A percentile compares a stretch with the other conserved stretches of the same genome.
Evolutionary conservation across 2,329 filamentous ascomycete genomes (phyloP).

Genomic region (Paracorniculantispora psalliotae): DNA sequence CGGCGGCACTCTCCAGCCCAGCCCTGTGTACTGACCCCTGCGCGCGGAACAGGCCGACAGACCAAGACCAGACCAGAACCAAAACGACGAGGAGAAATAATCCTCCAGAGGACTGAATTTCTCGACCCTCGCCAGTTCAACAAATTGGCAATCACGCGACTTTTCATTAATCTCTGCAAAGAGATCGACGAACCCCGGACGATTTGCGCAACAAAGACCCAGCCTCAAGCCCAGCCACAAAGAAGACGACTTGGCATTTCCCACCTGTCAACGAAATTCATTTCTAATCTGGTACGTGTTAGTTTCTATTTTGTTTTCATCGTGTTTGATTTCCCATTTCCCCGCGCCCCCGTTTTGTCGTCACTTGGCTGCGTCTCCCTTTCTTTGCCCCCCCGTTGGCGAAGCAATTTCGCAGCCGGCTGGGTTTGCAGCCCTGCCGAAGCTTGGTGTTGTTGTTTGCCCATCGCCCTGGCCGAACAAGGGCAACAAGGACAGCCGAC

Average conservation of each 20-base stretch:
- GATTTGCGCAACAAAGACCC: background rate
- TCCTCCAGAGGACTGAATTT: too few relatives aligned
- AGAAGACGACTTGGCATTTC: background rate
- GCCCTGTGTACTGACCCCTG: background rate
- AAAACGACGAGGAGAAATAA: too few relatives aligned
- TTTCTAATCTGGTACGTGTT: background rate
- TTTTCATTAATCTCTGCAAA: background rate
- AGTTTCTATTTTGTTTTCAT: constrained; percentile 6
- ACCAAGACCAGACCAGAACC: background rate
- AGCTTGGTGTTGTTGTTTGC: constrained; percentile 3
- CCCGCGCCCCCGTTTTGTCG: background rate
- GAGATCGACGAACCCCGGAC: constrained; percentile 4
- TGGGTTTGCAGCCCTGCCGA: constrained; percentile 13
- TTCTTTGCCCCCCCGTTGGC: background rate
- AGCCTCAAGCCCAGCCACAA: too few relatives aligned
- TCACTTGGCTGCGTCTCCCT: background rate
- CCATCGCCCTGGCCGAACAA: background rate
- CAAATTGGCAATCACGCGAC: background rate
- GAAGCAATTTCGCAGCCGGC: constrained; percentile 8
- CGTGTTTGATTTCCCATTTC: background rate
- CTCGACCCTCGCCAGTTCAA: background rate
- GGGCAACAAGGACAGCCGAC: background rate
- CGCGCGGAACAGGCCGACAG: background rate
- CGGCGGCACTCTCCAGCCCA: background rate
- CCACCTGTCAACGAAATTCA: background rate